Base-by-base conservation (phyloP, 371 early-diverging fungal species). In the Mucor sp. region DNA sequence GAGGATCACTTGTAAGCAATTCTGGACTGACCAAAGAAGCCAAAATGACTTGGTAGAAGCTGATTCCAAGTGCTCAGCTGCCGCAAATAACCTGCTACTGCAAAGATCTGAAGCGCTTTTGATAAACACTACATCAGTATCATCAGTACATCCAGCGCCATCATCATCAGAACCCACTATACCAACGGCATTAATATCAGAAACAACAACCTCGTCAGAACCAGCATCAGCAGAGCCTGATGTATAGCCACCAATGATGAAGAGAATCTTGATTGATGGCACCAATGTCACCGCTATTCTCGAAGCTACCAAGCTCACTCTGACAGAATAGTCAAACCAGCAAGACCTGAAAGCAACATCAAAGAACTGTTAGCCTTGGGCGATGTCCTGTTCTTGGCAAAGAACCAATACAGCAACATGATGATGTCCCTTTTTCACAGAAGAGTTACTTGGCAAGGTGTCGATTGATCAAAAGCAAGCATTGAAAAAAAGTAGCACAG, bases 311-410 rank as follows among this genome's bases (percentile, higher is more conserved):
- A 61, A 62, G 43, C 27, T 57, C 62, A 57, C 25, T 33, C 62
- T 61, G 57, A 60, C 23, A 61, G 43, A 15, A 43, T 67, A 61
- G 37, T 62, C 57, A 61, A 43, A 44, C 62, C 62, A 32, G 44
- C 61, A 57, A 43, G 44, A 39, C 33, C 57, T 33, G 67, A 67
- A 67, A 61, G 28, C 12, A 61, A 61, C 47, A 61, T 67, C 35
- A 62, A 67, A 62, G 67, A 67, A 62, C 30, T 67, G 44, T 67
- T 67, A 56, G 67, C 62, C 56, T 61, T 67, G 57, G 56, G 62
- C 28, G 67, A 57, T 61, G 61, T 67, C 56, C 62, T 65, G n/a
- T 50, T 59, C 33, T 44, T 67, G 35, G 62, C 62, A 44, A 61
- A 30, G 6, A 62, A 67, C 56, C 67, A 67, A 39, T 57, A 61